These are phyloP conservation scores for Leptographium flavum DNA, from an alignment of 2,329 filamentous ascomycete genomes.

Conservation along the genomic window DNA sequence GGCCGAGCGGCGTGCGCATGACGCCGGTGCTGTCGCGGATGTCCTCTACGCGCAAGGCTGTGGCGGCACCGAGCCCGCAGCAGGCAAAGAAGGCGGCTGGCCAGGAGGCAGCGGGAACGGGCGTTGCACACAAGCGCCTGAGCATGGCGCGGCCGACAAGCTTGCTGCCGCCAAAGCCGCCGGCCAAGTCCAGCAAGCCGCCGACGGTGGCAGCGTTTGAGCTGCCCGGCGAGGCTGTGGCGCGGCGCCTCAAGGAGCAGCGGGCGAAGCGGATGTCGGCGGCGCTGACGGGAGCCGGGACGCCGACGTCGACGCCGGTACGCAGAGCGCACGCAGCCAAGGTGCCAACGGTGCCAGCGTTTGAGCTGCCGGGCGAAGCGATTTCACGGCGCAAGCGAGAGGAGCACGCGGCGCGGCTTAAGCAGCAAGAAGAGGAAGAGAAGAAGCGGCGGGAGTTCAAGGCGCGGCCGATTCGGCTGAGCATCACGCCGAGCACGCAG, in stretches of 20 bases:
- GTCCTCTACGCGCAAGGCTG: conserved; percentile 26
- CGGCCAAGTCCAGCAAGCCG: conserved; percentile 37
- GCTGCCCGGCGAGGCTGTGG: conserved; percentile 47
- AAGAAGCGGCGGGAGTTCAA: conserved; percentile 49
- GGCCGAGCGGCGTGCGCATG: conserved; percentile 24
- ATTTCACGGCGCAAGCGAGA: conserved; percentile 41
- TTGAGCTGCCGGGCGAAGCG: conserved; percentile 50
- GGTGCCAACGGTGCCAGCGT: conserved; percentile 37
- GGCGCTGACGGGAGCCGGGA: not conserved
- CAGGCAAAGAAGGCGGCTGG: not conserved
- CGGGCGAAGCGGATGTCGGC: conserved; percentile 36
- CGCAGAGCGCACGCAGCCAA: conserved; percentile 33
- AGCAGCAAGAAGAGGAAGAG: conserved; percentile 44
- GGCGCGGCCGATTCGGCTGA: conserved; percentile 39
- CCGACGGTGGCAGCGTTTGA: conserved; percentile 43
- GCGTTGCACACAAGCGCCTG: conserved; percentile 15
- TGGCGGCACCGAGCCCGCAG: conserved; percentile 19
- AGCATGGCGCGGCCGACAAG: conserved; percentile 22
- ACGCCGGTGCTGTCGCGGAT: conserved; percentile 6
- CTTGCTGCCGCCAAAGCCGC: conserved; percentile 30
- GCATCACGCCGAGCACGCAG: conserved; percentile 23
- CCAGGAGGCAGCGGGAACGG: conserved; percentile 13
- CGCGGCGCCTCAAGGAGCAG: conserved; percentile 41
- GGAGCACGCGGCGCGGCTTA: conserved; percentile 39
- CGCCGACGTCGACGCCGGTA: conserved; percentile 14